Evolutionary conservation across 257 asterid genomes (phyloP), one percentile per base, ranked within the genome.

Genomic region (Jasminum sambac): DNA sequence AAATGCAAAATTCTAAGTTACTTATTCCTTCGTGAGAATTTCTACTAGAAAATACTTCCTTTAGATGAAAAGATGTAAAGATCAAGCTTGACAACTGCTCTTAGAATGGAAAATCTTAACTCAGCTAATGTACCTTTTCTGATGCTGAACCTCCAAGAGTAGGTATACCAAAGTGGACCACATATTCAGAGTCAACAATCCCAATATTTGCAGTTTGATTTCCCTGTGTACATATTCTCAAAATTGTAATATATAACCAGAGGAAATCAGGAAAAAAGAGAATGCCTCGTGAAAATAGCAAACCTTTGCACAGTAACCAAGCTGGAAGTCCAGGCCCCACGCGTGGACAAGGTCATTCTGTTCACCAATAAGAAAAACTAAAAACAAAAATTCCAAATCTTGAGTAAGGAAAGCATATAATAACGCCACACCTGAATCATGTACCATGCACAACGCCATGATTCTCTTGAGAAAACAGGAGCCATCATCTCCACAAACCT

Each of bases 401-500:
- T 41, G 39, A 40, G 11, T 11, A 66, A 67, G 19, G 26, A 19
- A 19, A 34, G 57, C 26, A 36, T 39, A 8, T 25, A 42, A 23
- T 60, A 17, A 26, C 60, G n/a, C 62, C 72, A 37, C 41, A 89
- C 96, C 95, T 89, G 96, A 76, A 90, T 84, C 87, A 90, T 80
- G 78, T 86, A 75, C 95, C 96, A 90, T 0, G 82, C 78, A 50
- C 95, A 90, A 43, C 86, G 95, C 96, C 95, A 90, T 0, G 91
- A 86, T 74, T 79, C 84, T 52, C 74, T 77, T 2, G 96, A 88
- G 78, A 90, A 90, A 70, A 86, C 92, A 4, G 95, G 95, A 80
- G 95, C 95, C 96, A 88, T 88, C 95, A 86, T 83, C 85, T 90
- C 95, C 74, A 86, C 92, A 76, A 84, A 88, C 80, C 95, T 88